Conservation (phyloP, 768 basidiomycete species). For the Agaricus bisporus region DNA sequence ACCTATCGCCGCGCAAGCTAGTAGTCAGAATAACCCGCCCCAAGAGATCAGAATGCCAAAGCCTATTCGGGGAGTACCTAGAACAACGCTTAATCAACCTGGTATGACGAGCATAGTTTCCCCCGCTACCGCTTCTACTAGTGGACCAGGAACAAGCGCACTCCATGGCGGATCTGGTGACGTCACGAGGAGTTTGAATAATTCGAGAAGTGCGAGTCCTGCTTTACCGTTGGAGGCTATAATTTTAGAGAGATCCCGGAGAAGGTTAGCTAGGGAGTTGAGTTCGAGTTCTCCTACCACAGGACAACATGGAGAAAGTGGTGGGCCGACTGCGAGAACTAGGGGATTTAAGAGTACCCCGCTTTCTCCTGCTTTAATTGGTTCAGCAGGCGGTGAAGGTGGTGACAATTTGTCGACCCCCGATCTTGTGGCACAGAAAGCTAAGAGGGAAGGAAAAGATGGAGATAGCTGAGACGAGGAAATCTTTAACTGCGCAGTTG, state of each 20-base stretch:
- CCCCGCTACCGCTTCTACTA: background rate
- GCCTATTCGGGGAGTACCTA: slow-evolving; percentile 5
- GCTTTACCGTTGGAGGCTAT: slow-evolving; percentile 61
- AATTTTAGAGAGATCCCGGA: slow-evolving; percentile 52
- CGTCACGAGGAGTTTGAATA: slow-evolving; percentile 3
- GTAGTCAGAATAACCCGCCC: background rate
- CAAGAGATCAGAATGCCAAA: slow-evolving; percentile 6
- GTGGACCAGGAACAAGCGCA: slow-evolving; percentile 19
- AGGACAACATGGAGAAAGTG: slow-evolving; percentile 11
- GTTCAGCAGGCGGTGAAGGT: no score
- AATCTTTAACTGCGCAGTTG: no score
- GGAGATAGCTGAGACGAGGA: no score
- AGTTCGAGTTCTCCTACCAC: background rate
- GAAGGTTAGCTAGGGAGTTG: slow-evolving; percentile 31
- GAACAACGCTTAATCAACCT: background rate
- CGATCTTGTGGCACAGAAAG: no score
- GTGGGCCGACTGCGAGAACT: slow-evolving; percentile 34
- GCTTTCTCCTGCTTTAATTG: slow-evolving; percentile 8
- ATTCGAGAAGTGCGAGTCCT: slow-evolving; percentile 38
- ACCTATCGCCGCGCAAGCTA: background rate
- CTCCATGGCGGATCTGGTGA: background rate
- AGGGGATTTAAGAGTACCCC: slow-evolving; percentile 71
- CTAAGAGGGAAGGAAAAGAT: no score
- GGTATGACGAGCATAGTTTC: background rate
- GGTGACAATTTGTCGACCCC: no score